Conservation (phyloP, 345 rosid species). For the Garcia nutans region DNA sequence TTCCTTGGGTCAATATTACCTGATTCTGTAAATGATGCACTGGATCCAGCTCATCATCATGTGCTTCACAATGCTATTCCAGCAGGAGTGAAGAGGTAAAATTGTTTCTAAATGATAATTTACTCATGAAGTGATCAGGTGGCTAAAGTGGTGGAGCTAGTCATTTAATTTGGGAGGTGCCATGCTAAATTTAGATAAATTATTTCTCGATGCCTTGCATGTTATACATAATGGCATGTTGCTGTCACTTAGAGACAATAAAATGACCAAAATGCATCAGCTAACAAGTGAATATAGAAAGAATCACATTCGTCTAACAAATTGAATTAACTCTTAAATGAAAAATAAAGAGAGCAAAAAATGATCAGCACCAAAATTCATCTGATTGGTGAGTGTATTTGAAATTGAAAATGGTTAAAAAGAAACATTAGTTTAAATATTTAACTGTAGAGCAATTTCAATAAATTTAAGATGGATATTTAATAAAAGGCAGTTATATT, state of each 20-base stretch:
- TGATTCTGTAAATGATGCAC: conserved; percentile 67
- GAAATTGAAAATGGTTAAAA: too few species aligned
- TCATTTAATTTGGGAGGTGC: background rate
- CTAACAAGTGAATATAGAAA: too few species aligned
- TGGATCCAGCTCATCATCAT: conserved; percentile 77
- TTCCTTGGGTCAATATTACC: conserved; percentile 81
- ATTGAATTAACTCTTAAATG: too few species aligned
- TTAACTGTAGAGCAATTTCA: too few species aligned
- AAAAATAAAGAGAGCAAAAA: background rate
- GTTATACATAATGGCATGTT: background rate
- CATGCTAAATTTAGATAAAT: background rate
- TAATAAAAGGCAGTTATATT: too few species aligned
- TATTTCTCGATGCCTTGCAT: too few species aligned
- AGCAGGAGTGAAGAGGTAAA: conserved; percentile 71
- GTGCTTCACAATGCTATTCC: conserved; percentile 72
- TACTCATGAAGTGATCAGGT: background rate
- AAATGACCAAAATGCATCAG: background rate
- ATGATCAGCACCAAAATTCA: too few species aligned
- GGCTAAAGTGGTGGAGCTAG: background rate
- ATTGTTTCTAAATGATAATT: conserved; percentile 4
- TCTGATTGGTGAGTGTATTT: too few species aligned
- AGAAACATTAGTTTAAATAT: too few species aligned
- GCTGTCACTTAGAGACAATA: too few species aligned
- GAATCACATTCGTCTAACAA: too few species aligned
- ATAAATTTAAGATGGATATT: too few species aligned